Evolutionary conservation across 345 rosid genomes (phyloP), one percentile per base, ranked within the genome.

Genomic region (Dimocarpus longan): DNA sequence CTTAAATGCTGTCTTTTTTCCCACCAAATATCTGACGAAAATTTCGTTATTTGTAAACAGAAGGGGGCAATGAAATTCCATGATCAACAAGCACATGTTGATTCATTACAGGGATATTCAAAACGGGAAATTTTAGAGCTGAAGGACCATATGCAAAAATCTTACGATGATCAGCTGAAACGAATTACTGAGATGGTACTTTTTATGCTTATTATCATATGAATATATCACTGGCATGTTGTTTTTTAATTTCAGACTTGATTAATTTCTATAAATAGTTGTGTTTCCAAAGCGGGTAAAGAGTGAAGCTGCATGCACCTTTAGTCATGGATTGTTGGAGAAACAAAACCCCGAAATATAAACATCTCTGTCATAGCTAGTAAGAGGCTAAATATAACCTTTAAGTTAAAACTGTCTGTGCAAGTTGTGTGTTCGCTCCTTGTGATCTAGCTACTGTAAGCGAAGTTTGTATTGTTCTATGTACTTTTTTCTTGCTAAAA

Each of bases 111-210:
- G 81, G 97, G 97, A 42, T 85, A 85, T 82, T 81, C 97, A 56
- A 80, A 87, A 75, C 76, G 66, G 64, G 91, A 92, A 84, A 88
- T 90, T 75, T 80, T 83, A 26, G 84, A 84, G 86, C 79, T 93
- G 64, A 86, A 89, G 87, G 92, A 86, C 83, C 91, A 90, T 76
- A 86, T 95, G 63, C 84, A 89, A 10, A 75, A 46, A 66, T 78
- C 93, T 11, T 87, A 95, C 83, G 98, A 90, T 28, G 80, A 68
- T 39, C 94, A 92, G 82, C 88, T 93, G 81, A 77, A 75, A 82
- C 90, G 91, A 70, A 90, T 90, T 76, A 90, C 92, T 5, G 93
- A 90, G 71, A 87, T 89, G 91, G 95, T 91, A 90, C 56, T 56
- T 42, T 22, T 64, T 6, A 5, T n/a, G 15, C 8, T 4, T 12